Evolutionary conservation across 257 asterid genomes (phyloP), one percentile per base, ranked within the genome.

Genomic region (Scutellaria minor): DNA sequence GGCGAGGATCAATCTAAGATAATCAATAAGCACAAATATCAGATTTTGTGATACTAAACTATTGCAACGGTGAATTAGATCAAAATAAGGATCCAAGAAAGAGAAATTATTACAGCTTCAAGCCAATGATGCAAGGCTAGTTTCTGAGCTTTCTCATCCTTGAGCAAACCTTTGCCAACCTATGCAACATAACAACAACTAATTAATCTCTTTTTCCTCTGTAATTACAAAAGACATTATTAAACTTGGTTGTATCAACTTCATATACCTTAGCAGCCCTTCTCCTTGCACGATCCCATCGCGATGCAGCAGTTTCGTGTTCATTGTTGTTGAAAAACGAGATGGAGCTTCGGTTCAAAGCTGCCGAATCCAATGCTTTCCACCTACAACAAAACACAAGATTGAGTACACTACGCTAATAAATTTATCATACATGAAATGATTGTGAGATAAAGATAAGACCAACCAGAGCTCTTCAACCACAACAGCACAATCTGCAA

Each of bases 401-500:
- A 11, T 6, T 8, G 6, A 41, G 6, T 18, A 48, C 7, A 47
- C 3, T 9, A 3, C 12, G 15, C 27, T 3, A 11, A 56, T 56
- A 8, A 56, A 11, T 5, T 4, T 8, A 31, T 3, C 5, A 27
- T 5, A 27, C 60, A 44, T 20, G 10, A 3, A 22, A 24, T 13
- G n/a, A 20, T 24, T 24, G 9, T 13, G 5, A 18, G 13, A 13
- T 2, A 0, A 11, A 46, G 18, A 59, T 9, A 11, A 63, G 5
- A 78, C 92, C 39, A 57, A 92, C 98, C 97, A 93, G 71, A 93
- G 87, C 75, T 93, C 98, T 79, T 92, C 98, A 31, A 86, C 90
- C 1, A 92, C 96, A 70, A 92, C 95, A 18, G 97, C 98, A 71
- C 98, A 92, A 82, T 92, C 98, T 0, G 97, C 98, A 54, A 92